Percentiles rank a stretch among this genome's conserved stretches.
Evolutionary conservation across 306 rosid genomes (phyloP).

Genomic region (Cucurbita pepo): DNA sequence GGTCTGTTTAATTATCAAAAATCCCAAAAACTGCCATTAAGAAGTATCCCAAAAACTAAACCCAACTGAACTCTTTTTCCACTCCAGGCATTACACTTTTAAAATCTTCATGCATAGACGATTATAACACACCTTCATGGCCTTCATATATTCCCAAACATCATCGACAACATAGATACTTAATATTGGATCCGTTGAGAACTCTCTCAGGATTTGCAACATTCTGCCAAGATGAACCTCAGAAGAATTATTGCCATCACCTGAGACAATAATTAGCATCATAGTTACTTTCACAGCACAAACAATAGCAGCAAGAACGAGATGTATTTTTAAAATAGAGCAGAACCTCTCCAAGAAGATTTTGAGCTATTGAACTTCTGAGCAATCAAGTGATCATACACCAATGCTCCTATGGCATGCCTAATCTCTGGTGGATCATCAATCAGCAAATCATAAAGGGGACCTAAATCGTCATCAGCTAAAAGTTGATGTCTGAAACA

Average conservation of each 20-base stretch:
- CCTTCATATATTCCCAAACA: conserved; percentile 96
- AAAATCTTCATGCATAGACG: background rate
- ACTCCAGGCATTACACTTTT: background rate
- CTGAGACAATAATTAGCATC: conserved; percentile 24
- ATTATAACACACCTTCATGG: conserved; percentile 55
- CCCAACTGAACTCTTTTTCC: background rate
- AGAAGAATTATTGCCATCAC: conserved; percentile 52
- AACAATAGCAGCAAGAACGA: conserved; percentile 10
- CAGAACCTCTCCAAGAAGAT: conserved; percentile 46
- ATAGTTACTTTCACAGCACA: conserved; percentile 6
- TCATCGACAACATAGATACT: conserved; percentile 86
- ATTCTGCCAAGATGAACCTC: conserved; percentile 78
- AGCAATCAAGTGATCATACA: conserved; percentile 88
- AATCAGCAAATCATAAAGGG: conserved; percentile 81
- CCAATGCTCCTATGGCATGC: conserved; percentile 91
- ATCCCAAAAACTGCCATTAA: background rate
- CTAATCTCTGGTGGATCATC: conserved; percentile 90
- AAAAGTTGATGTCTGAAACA: conserved; percentile 81
- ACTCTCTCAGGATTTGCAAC: conserved; percentile 85
- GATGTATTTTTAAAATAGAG: conserved; percentile 4
- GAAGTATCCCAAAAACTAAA: background rate
- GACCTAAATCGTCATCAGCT: conserved; percentile 89
- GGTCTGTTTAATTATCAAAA: background rate
- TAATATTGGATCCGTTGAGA: conserved; percentile 78
- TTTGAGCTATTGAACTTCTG: conserved; percentile 69